phyloP scores from a whole-genome alignment of 441 rosid species.

The Breynia disticha region DNA sequence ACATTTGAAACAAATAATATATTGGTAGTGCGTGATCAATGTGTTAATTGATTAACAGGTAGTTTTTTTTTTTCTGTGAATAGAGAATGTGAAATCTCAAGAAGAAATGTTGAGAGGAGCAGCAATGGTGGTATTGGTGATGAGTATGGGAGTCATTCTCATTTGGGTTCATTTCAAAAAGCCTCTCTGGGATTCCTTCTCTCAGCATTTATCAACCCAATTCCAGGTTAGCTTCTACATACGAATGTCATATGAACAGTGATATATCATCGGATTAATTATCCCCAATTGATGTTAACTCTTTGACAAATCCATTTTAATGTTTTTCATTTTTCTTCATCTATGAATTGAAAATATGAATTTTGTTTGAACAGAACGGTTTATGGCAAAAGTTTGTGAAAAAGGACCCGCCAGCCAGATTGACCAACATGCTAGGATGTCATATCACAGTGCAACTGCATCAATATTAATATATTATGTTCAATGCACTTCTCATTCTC shows the following conservation, averaged over 20 bases:
- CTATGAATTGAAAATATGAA: too few relatives aligned
- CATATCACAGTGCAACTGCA: not conserved
- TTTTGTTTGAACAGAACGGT: not conserved
- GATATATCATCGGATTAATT: too few relatives aligned
- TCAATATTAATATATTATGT: not conserved
- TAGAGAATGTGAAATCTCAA: too few relatives aligned
- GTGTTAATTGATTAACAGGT: too few relatives aligned
- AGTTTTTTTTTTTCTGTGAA: too few relatives aligned
- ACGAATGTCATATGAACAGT: too few relatives aligned
- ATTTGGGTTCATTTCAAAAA: not conserved
- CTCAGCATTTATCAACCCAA: not conserved
- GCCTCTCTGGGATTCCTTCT: not conserved
- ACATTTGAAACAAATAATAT: too few relatives aligned
- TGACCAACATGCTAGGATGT: constrained; percentile 5
- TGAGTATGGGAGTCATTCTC: constrained; percentile 2
- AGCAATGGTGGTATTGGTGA: not conserved
- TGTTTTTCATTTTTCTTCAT: too few relatives aligned
- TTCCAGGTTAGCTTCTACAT: not conserved
- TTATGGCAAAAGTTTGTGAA: constrained; percentile 1
- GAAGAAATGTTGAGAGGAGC: not conserved
- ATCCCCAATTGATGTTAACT: too few relatives aligned
- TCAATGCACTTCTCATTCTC: not conserved
- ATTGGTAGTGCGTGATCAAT: too few relatives aligned
- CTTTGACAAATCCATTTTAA: too few relatives aligned
- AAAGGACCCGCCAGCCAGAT: constrained; percentile 17